phyloP scores from a whole-genome alignment of 176 grass and related monocot species.

The Triticum monococcum region DNA sequence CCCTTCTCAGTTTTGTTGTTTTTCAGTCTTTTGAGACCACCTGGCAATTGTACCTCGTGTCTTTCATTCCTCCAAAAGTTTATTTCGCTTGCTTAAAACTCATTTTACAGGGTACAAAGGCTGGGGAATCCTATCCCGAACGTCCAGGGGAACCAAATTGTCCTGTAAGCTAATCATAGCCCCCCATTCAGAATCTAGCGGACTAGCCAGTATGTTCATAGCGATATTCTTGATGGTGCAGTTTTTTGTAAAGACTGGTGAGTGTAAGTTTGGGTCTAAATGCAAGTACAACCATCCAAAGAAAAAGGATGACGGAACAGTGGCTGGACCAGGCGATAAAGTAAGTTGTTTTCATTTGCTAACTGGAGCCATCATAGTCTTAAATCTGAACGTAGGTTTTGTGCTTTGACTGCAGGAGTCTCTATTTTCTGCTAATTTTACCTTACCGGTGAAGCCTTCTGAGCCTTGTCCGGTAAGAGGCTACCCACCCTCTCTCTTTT shows the following conservation, averaged over 20 bases:
- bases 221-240: constrained; percentile 40
- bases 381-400: constrained; percentile 18
- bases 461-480: constrained; percentile 68
- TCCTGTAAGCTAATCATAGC: constrained; percentile 64
- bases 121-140: constrained; percentile 72
- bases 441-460: constrained; percentile 62
- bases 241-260: constrained; percentile 65
- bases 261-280: constrained; percentile 65
- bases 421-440: constrained; percentile 32
- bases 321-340: constrained; percentile 28
- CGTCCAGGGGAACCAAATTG: constrained; percentile 72
- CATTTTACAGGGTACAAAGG: constrained; percentile 50
- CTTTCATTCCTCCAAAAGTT: constrained; percentile 20
- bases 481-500: not conserved
- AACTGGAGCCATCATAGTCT: not conserved
- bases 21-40: constrained; percentile 4
- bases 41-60: constrained; percentile 3
- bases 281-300: constrained; percentile 98
- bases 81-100: constrained; percentile 36
- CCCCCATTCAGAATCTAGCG: constrained; percentile 15
- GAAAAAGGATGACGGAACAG: constrained; percentile 34
- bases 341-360: constrained; percentile 33
- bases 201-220: constrained; percentile 26
- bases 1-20: not conserved
- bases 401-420: constrained; percentile 41